Percentiles rank a stretch among this genome's conserved stretches.
These are phyloP conservation scores for Copromyces sp. DNA, from an alignment of 495 filamentous ascomycete species.

Conservation along the genomic window DNA sequence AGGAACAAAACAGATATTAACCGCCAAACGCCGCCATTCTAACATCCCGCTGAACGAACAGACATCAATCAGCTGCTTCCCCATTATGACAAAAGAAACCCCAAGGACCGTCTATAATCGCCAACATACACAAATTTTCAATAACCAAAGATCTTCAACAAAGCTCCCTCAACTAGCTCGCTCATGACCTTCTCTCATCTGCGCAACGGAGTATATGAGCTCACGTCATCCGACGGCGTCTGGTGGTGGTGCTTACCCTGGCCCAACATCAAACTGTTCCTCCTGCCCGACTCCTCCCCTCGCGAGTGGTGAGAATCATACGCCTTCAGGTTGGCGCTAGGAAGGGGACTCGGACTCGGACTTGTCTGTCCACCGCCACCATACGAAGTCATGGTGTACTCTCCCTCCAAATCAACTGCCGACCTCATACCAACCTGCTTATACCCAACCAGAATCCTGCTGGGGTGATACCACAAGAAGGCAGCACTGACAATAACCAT, in stretches of 20 bases:
- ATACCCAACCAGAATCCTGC: slow-evolving; percentile 12
- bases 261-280: background rate
- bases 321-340: background rate
- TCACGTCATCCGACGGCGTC: background rate
- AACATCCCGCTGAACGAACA: background rate
- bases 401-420: background rate
- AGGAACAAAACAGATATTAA: background rate
- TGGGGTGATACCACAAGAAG: slow-evolving; percentile 16
- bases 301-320: background rate
- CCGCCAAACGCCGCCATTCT: background rate
- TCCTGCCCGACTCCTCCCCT: background rate
- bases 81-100: background rate
- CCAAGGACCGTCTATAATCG: background rate
- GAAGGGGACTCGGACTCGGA: background rate
- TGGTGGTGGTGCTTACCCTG: background rate
- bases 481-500: slow-evolving; percentile 9
- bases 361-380: background rate
- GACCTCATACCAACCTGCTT: slow-evolving; percentile 5
- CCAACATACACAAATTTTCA: background rate
- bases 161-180: background rate
- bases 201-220: background rate
- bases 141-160: background rate
- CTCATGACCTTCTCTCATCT: background rate
- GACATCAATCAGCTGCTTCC: background rate
- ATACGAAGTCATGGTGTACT: background rate